Evolutionary conservation across 1,284 basidiomycete genomes (phyloP), one percentile per base, ranked within the genome.

Genomic region (Microbotryomycetes sp.): DNA sequence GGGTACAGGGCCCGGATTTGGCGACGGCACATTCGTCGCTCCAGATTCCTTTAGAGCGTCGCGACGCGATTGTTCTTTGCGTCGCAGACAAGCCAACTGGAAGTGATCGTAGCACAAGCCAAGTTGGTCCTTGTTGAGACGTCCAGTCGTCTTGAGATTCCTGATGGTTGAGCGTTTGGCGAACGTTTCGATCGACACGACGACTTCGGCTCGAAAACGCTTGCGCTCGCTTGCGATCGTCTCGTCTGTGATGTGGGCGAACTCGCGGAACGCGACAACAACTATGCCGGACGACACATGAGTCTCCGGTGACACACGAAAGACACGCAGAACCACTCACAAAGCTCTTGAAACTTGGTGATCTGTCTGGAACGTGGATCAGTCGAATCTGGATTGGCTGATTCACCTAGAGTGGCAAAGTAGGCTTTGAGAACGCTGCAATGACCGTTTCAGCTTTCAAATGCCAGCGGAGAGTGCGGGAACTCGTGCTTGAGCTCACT

Each of bases 251-350:
- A 99, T 94, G 66, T 92, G 69, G 4, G 66, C 88, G 76, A 99
- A 99, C 76, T 99, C 96, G 59, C 96, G 85, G 83, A 97, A 97
- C 1, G 93, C 93, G 57, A 97, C 87, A 6, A 97, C 85, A 23
- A 74, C 63, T 62, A 58, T 16, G 47, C 15, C 32, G 23, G 15
- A 9, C 23, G n/a, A 22, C 30, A 16, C 19, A 6, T 64, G 0
- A 19, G 1, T 0, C n/a, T n/a, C 9, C 2, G 6, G 30, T 31
- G 7, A 16, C 3, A 49, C 22, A 23, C 9, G 25, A 22, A 22
- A 49, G 19, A 26, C 14, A 46, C 42, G n/a, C 42, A 14, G 19
- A 2, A 12, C 28, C 15, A 22, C 64, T 45, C 12, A 67, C 66
- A 66, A 1, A 99, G 84, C 77, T 98, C 93, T 76, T 98, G 96